Evolutionary conservation across 2,329 filamentous ascomycete species (phyloP).

Genomic region (Pyricularia sp.): DNA sequence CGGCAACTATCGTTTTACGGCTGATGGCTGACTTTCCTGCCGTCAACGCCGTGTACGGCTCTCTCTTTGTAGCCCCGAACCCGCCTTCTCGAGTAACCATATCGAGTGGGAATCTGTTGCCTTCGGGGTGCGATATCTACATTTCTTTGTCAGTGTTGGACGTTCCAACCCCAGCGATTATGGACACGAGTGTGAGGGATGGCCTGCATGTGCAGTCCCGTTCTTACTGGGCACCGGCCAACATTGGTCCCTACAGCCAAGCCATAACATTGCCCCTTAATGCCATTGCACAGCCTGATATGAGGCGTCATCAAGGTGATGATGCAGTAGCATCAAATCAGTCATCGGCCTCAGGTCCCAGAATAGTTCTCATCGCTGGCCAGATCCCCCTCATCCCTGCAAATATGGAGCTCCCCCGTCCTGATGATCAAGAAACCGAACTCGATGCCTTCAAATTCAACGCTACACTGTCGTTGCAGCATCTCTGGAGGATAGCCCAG

Average conservation of each 20-base stretch:
- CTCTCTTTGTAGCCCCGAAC: slow-evolving; percentile 65
- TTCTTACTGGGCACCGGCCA: slow-evolving; percentile 96
- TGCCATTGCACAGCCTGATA: background rate
- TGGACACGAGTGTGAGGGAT: slow-evolving; percentile 26
- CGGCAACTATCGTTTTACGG: slow-evolving; percentile 60
- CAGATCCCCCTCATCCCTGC: slow-evolving; percentile 84
- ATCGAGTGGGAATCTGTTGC: slow-evolving; percentile 65
- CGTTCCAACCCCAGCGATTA: slow-evolving; percentile 10
- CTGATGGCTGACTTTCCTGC: slow-evolving; percentile 69
- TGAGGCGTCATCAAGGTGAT: background rate
- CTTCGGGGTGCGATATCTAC: slow-evolving; percentile 46
- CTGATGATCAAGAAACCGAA: slow-evolving; percentile 12
- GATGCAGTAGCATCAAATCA: background rate
- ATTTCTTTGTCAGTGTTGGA: slow-evolving; percentile 27
- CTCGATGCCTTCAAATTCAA: slow-evolving; percentile 36
- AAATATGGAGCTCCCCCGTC: slow-evolving; percentile 56
- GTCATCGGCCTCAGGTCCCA: slow-evolving; percentile 12
- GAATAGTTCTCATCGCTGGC: slow-evolving; percentile 62
- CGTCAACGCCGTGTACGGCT: slow-evolving; percentile 68
- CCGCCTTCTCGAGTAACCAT: slow-evolving; percentile 82
- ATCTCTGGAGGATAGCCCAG: slow-evolving; percentile 74
- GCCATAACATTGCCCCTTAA: slow-evolving; percentile 50
- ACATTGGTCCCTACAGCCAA: slow-evolving; percentile 96
- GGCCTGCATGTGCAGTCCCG: slow-evolving; percentile 83
- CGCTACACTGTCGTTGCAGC: slow-evolving; percentile 69